These are phyloP conservation scores for Aureobasidium lini DNA, from an alignment of 2,329 filamentous ascomycete genomes.

Conservation along the genomic window DNA sequence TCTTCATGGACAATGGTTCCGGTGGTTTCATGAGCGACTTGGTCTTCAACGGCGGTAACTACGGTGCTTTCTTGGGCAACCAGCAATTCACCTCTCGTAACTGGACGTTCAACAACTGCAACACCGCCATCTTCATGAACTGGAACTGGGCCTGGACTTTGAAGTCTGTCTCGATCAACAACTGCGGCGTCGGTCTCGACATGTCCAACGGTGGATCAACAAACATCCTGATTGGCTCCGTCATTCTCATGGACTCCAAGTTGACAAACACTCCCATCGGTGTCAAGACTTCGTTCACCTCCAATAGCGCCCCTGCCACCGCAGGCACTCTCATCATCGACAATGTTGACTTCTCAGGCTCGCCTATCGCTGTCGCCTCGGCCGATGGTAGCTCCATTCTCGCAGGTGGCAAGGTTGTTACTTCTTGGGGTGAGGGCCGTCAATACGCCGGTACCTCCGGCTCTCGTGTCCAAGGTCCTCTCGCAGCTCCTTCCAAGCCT, in stretches of 20 bases:
- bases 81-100: slow-evolving; percentile 55
- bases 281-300: slow-evolving; percentile 69
- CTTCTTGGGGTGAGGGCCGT: slow-evolving; percentile 73
- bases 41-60: slow-evolving; percentile 52
- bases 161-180: slow-evolving; percentile 39
- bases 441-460: slow-evolving; percentile 53
- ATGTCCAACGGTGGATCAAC: slow-evolving; percentile 39
- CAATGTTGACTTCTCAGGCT: slow-evolving; percentile 69
- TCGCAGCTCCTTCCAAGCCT: slow-evolving; percentile 53
- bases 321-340: slow-evolving; percentile 80
- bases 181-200: slow-evolving; percentile 41
- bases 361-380: slow-evolving; percentile 45
- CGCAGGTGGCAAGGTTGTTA: slow-evolving; percentile 59
- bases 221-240: slow-evolving; percentile 73
- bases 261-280: slow-evolving; percentile 70
- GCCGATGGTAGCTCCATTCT: slow-evolving; percentile 65
- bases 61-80: slow-evolving; percentile 54
- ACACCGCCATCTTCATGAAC: slow-evolving; percentile 46
- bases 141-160: slow-evolving; percentile 49
- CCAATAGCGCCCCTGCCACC: slow-evolving; percentile 53
- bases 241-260: slow-evolving; percentile 73
- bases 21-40: slow-evolving; percentile 55
- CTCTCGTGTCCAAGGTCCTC: slow-evolving; percentile 49
- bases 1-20: slow-evolving; percentile 54
- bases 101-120: slow-evolving; percentile 42